Percentiles rank a stretch among this genome's conserved stretches.
Evolutionary conservation across 495 filamentous ascomycete genomes (phyloP).

Genomic region (Penicillium antarcticum): DNA sequence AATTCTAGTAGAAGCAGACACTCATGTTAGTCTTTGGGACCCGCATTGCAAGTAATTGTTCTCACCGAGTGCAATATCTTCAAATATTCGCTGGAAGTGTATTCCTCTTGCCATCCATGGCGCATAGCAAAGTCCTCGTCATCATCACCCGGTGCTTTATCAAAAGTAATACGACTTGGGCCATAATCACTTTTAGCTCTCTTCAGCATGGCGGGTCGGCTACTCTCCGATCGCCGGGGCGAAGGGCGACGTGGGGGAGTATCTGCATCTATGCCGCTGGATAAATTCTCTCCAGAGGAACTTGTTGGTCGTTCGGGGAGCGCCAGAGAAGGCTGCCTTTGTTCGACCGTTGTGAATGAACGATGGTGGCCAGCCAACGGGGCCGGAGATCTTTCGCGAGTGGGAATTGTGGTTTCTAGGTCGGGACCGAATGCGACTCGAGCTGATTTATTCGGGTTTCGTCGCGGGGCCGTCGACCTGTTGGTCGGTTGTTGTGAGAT

Average conservation of each 20-base stretch:
- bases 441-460: slow-evolving; percentile 33
- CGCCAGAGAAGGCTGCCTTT: slow-evolving; percentile 21
- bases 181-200: slow-evolving; percentile 73
- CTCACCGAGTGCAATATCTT: slow-evolving; percentile 57
- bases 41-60: background rate
- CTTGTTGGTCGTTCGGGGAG: slow-evolving; percentile 30
- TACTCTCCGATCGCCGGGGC: slow-evolving; percentile 34
- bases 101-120: slow-evolving; percentile 62
- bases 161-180: slow-evolving; percentile 36
- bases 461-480: slow-evolving; percentile 33
- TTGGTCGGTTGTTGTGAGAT: slow-evolving; percentile 27
- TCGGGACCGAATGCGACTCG: slow-evolving; percentile 47
- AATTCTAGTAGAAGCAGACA: slow-evolving; percentile 38
- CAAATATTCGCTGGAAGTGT: slow-evolving; percentile 56
- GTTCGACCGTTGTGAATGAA: slow-evolving; percentile 38
- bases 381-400: slow-evolving; percentile 40
- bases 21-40: slow-evolving; percentile 10
- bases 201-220: slow-evolving; percentile 54
- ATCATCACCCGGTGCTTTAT: slow-evolving; percentile 32
- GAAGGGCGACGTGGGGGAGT: slow-evolving; percentile 24
- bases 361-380: slow-evolving; percentile 36
- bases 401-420: slow-evolving; percentile 40
- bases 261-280: slow-evolving; percentile 8
- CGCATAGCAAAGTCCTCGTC: slow-evolving; percentile 55
- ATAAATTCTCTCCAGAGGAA: slow-evolving; percentile 31